Percentiles rank a stretch among this genome's conserved stretches.
phyloP scores from a whole-genome alignment of 352 stramenopile genomes.

The Globisporangium takayamanum region DNA sequence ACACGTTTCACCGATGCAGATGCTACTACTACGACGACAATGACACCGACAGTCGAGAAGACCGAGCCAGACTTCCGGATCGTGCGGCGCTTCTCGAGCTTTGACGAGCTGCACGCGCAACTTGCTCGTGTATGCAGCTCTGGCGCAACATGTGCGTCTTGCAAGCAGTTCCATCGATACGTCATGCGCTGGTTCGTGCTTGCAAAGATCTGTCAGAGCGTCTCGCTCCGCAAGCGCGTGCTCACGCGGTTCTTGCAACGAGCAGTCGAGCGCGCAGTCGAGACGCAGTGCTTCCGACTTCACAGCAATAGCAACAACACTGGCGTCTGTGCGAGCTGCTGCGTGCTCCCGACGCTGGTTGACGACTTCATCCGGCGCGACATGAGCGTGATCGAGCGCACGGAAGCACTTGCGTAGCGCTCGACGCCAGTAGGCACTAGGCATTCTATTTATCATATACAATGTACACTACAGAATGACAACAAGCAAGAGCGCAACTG shows the following conservation, averaged over 20 bases:
- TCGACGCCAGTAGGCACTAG: not conserved
- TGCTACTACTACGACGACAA: not conserved
- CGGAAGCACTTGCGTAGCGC: not conserved
- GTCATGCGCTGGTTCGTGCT: conserved; percentile 9
- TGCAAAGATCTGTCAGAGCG: conserved; percentile 2
- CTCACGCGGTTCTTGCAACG: conserved; percentile 7
- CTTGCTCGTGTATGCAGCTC: conserved; percentile 18
- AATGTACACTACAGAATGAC: too few species aligned
- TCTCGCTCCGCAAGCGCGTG: conserved; percentile 2
- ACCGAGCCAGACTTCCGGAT: conserved; percentile 20
- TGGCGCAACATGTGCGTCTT: conserved; percentile 21
- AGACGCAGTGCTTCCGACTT: conserved; percentile 13
- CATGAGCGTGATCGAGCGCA: conserved; percentile 9
- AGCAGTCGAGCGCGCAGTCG: conserved; percentile 21
- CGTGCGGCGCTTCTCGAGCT: conserved; percentile 23
- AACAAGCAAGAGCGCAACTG: not conserved
- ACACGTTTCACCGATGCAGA: not conserved
- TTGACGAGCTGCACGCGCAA: conserved; percentile 20
- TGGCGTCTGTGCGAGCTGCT: conserved; percentile 20
- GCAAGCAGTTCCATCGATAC: conserved; percentile 24
- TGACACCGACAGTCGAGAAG: not conserved
- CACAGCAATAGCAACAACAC: conserved; percentile 6
- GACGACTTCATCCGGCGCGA: conserved; percentile 23
- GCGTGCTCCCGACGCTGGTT: conserved; percentile 21
- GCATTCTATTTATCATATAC: not conserved